phyloP scores from a whole-genome alignment of 1,139 yeast species.

The Geotrichum reessii region DNA sequence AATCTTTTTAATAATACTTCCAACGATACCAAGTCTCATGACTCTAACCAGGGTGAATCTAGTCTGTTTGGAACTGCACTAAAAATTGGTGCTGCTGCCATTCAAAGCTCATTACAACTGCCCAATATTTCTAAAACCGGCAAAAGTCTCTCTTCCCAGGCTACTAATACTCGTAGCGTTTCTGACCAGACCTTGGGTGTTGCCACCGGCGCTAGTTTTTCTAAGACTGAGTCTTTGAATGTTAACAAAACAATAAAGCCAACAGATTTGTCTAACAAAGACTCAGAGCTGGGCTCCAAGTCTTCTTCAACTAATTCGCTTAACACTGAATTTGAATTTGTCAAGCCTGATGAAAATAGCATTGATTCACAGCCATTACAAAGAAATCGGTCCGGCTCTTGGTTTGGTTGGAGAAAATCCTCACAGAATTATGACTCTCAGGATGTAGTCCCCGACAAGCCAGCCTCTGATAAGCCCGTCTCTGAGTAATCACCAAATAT shows the following conservation, averaged over 20 bases:
- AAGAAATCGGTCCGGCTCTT: background rate
- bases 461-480: background rate
- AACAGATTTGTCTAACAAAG: conserved; percentile 13
- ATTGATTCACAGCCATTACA: background rate
- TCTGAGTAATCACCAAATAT: background rate
- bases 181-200: background rate
- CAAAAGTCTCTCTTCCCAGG: background rate
- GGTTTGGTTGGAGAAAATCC: conserved; percentile 1
- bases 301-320: conserved; percentile 8
- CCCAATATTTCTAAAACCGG: background rate
- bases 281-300: conserved; percentile 20
- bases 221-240: background rate
- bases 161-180: background rate
- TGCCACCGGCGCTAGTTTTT: background rate
- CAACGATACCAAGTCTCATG: background rate
- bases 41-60: background rate
- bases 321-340: conserved; percentile 24
- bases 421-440: background rate
- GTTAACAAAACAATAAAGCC: conserved; percentile 16
- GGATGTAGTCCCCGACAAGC: background rate
- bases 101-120: conserved; percentile 3
- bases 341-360: conserved; percentile 24
- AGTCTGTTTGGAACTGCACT: background rate
- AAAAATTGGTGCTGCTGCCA: conserved; percentile 8
- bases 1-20: background rate